Conservation (phyloP, 495 filamentous ascomycete species). For the Aspergillus olivimuriae region DNA sequence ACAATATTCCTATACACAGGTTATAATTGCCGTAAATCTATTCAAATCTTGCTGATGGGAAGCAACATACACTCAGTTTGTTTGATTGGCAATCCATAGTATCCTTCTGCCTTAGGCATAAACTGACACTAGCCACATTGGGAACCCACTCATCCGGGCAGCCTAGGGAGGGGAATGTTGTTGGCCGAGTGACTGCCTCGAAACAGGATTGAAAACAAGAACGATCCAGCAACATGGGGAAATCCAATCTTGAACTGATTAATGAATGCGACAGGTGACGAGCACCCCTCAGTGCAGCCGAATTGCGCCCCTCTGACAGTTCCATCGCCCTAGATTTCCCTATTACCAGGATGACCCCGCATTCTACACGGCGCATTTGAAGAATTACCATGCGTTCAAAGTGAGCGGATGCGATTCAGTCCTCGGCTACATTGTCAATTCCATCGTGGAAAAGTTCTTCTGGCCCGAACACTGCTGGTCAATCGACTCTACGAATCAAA, state of each 20-base stretch:
- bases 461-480: slow-evolving; percentile 46
- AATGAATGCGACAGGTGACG: slow-evolving; percentile 59
- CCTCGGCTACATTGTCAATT: slow-evolving; percentile 57
- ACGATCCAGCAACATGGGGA: slow-evolving; percentile 32
- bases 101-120: background rate
- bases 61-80: too few species aligned
- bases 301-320: slow-evolving; percentile 5
- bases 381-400: slow-evolving; percentile 49
- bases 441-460: slow-evolving; percentile 50
- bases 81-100: too few species aligned
- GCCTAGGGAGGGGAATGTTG: too few species aligned
- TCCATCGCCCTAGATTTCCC: slow-evolving; percentile 51
- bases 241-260: slow-evolving; percentile 49
- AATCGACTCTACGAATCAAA: slow-evolving; percentile 42
- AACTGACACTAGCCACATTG: background rate
- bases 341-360: slow-evolving; percentile 52
- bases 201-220: too few species aligned
- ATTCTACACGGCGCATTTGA: slow-evolving; percentile 40
- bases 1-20: background rate
- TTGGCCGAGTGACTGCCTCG: too few species aligned
- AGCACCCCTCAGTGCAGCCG: background rate
- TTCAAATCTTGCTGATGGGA: too few species aligned
- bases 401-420: slow-evolving; percentile 43
- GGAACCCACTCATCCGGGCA: background rate
- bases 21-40: background rate